Conservation (phyloP, 2,329 filamentous ascomycete species). For the Aspergillus ochraceoroseus region DNA sequence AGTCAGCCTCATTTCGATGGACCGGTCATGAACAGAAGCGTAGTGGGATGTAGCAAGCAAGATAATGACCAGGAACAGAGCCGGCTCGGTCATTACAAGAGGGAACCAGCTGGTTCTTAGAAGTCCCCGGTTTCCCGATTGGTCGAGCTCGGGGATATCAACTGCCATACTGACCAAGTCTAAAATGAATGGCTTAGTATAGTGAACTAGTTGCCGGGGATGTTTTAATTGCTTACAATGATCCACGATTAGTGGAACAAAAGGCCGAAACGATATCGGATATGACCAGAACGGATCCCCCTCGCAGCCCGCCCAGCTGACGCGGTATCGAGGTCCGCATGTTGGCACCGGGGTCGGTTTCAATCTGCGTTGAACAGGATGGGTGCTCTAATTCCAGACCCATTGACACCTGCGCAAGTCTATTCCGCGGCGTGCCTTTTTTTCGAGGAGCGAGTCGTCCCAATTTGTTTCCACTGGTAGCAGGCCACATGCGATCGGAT, state of each 20-base stretch:
- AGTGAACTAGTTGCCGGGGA: neutral
- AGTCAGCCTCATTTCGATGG: conserved; percentile 21
- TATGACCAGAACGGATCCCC: conserved; percentile 35
- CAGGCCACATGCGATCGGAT: conserved; percentile 28
- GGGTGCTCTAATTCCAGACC: neutral
- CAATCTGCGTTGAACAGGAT: neutral
- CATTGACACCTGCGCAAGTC: too few relatives aligned
- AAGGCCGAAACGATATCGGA: conserved; percentile 37
- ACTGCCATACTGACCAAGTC: conserved; percentile 39
- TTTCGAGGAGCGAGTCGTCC: conserved; percentile 3
- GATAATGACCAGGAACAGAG: conserved; percentile 42
- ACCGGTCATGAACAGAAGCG: conserved; percentile 27
- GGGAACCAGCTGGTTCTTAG: conserved; percentile 42
- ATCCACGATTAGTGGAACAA: conserved; percentile 30
- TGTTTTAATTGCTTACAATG: conserved; percentile 38
- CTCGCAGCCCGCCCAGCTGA: conserved; percentile 25
- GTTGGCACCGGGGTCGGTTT: too few relatives aligned
- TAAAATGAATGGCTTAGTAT: conserved; percentile 9
- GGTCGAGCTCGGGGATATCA: conserved; percentile 43
- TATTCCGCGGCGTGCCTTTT: conserved; percentile 9
- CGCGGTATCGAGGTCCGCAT: conserved; percentile 11
- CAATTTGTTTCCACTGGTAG: conserved; percentile 22
- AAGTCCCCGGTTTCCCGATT: conserved; percentile 29
- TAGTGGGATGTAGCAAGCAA: conserved; percentile 43
- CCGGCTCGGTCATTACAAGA: conserved; percentile 40